Evolutionary conservation across 2,329 filamentous ascomycete genomes (phyloP).

Genomic region (Atkinsonella hypoxylon): DNA sequence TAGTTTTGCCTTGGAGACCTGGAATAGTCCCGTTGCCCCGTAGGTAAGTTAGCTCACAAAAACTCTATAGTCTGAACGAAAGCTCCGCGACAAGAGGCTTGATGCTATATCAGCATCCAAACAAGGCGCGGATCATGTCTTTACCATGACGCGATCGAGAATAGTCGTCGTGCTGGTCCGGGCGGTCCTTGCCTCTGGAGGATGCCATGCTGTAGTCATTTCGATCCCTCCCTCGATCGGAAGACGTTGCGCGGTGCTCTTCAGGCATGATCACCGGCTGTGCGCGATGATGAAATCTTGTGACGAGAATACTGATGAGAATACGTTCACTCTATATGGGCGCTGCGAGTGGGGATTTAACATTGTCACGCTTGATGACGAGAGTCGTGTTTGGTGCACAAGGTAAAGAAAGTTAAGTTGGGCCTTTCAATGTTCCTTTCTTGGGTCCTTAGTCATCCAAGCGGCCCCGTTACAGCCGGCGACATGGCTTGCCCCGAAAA

Average conservation of each 20-base stretch:
- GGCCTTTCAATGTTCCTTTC: too few relatives aligned
- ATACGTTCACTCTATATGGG: background rate
- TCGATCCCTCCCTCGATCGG: slow-evolving; percentile 16
- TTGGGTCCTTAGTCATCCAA: too few relatives aligned
- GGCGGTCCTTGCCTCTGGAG: slow-evolving; percentile 11
- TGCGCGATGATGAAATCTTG: background rate
- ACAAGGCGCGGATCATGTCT: slow-evolving; percentile 24
- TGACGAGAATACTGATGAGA: background rate
- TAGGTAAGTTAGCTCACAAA: slow-evolving; percentile 32
- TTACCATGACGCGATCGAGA: slow-evolving; percentile 40
- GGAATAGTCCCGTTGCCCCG: slow-evolving; percentile 30
- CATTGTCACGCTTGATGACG: too few relatives aligned
- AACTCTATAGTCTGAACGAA: slow-evolving; percentile 9
- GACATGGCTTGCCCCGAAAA: too few relatives aligned
- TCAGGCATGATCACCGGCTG: slow-evolving; percentile 29
- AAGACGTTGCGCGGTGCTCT: slow-evolving; percentile 22
- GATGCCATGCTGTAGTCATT: slow-evolving; percentile 5
- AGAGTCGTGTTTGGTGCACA: too few relatives aligned
- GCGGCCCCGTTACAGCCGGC: too few relatives aligned
- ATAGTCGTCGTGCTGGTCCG: slow-evolving; percentile 24
- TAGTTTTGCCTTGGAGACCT: slow-evolving; percentile 29
- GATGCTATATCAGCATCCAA: slow-evolving; percentile 11
- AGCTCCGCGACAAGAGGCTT: slow-evolving; percentile 3
- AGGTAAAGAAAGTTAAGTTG: too few relatives aligned
- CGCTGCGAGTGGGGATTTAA: too few relatives aligned